These are phyloP conservation scores for Malassezia pachydermatis DNA, from an alignment of 1,284 basidiomycete genomes.

Conservation along the genomic window DNA sequence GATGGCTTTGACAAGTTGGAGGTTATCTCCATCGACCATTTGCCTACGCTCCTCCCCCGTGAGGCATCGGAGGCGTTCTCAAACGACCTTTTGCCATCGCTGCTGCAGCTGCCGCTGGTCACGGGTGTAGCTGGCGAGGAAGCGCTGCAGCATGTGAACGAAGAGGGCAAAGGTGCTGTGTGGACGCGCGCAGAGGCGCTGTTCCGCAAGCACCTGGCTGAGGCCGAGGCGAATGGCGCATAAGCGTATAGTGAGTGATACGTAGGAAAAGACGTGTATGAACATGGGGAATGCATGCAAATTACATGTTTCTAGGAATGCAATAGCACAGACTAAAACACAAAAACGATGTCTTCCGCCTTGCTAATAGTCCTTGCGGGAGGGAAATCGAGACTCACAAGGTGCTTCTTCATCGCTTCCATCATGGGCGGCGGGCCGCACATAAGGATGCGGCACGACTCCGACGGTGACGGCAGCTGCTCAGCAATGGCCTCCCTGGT, in stretches of 20 bases:
- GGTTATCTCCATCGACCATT: slow-evolving; percentile 93
- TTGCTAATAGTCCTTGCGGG: slow-evolving; percentile 65
- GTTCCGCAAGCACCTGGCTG: slow-evolving; percentile 66
- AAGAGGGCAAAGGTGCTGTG: slow-evolving; percentile 53
- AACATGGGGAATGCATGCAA: not conserved
- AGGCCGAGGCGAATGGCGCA: slow-evolving; percentile 29
- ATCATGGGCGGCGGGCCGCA: slow-evolving; percentile 87
- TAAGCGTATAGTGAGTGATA: slow-evolving; percentile 5
- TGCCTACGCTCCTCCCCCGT: slow-evolving; percentile 86
- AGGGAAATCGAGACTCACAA: slow-evolving; percentile 75
- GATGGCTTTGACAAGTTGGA: slow-evolving; percentile 53
- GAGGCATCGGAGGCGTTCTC: slow-evolving; percentile 97
- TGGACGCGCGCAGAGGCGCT: slow-evolving; percentile 84
- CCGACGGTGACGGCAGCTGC: slow-evolving; percentile 37
- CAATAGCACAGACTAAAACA: slow-evolving; percentile 8
- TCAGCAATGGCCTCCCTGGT: slow-evolving; percentile 82
- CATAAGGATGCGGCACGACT: slow-evolving; percentile 49
- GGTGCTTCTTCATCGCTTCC: slow-evolving; percentile 88
- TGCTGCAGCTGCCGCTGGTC: slow-evolving; percentile 38
- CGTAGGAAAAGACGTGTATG: not conserved
- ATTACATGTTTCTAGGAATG: not conserved
- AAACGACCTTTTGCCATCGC: slow-evolving; percentile 71
- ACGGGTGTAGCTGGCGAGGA: slow-evolving; percentile 28
- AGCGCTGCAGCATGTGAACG: slow-evolving; percentile 19
- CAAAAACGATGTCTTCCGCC: slow-evolving; percentile 55